Evolutionary conservation across 192 early-diverging fungal species (phyloP), one percentile per base, ranked within the genome.

Genomic region (Borealophlyctis nickersoniae): DNA sequence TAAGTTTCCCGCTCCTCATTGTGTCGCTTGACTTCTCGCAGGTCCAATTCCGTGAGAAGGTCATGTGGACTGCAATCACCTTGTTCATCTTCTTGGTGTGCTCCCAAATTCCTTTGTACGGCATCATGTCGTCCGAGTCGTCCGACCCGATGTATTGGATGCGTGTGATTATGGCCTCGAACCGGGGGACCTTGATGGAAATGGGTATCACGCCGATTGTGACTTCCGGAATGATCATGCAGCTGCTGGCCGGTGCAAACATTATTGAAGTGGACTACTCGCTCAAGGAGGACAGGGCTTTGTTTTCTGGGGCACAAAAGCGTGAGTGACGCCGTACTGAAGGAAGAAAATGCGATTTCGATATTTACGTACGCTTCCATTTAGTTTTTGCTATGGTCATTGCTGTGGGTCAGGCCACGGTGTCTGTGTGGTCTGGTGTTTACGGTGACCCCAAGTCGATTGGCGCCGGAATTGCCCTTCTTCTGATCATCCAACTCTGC

Each of bases 161-260:
- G 88, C 92, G 98, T 86, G 94, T 95, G 33, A 99, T 99, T 70
- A 85, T 99, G 61, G 98, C 98, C 49, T 97, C 94, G 34, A 99
- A 99, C 86, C 89, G 98, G 77, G 98, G 98, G 73, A 99, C 98
- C 33, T 79, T 99, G 35, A 99, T 99, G 98, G 98, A 99, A 80
- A 86, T 98, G 77, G 98, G 98, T 79, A 99, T 99, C 67, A 98
- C 96, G 26, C 98, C 98, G 29, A 94, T 99, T 71, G 91, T 99
- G 52, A 98, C 98, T 14, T 98, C 96, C 5, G 96, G 98, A 36
- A 99, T 99, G 98, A 98, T 99, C 66, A 99, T 99, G 98, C 98
- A 99, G 82, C 76, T 99, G 60, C 81, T 99, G 56, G 94, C 96
- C 11, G 98, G 98, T 56, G 96, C 95, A 60, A 92, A 96, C 75